These are phyloP conservation scores for Cercospora zeae-maydis DNA, from an alignment of 2,329 filamentous ascomycete genomes.

Conservation along the genomic window DNA sequence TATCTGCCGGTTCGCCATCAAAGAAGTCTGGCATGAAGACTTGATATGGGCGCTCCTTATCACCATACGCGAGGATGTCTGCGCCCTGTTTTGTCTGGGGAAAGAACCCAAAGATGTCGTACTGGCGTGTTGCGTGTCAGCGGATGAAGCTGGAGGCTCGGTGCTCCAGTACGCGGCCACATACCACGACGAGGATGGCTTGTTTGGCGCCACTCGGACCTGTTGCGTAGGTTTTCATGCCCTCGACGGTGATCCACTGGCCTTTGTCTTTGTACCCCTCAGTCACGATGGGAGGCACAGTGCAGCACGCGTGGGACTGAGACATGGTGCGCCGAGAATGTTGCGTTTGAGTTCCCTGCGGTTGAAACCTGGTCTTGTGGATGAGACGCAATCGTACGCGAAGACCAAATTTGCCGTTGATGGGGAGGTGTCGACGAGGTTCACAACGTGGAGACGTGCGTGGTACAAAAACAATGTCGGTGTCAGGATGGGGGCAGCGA, in stretches of 20 bases:
- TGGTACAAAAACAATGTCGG: neutral
- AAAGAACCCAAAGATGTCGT: constrained; percentile 64
- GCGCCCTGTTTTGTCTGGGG: constrained; percentile 61
- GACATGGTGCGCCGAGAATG: constrained; percentile 5
- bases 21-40: constrained; percentile 94
- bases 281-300: constrained; percentile 48
- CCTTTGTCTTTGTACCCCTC: constrained; percentile 57
- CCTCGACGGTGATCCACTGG: constrained; percentile 56
- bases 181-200: constrained; percentile 53
- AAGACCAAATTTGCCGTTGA: neutral
- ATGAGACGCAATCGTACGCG: neutral
- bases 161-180: neutral
- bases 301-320: constrained; percentile 41
- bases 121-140: constrained; percentile 30
- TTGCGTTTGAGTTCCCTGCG: too few relatives aligned
- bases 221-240: constrained; percentile 61
- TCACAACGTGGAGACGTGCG: neutral
- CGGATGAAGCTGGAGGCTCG: neutral
- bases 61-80: constrained; percentile 57
- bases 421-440: neutral
- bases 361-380: too few relatives aligned
- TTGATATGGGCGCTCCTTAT: constrained; percentile 70
- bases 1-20: constrained; percentile 65
- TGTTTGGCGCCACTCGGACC: constrained; percentile 50
- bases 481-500: neutral